A percentile compares a stretch with the other conserved stretches of the same genome.
These are phyloP conservation scores for Neurospora discreta DNA, from an alignment of 495 filamentous ascomycete species.

Conservation along the genomic window DNA sequence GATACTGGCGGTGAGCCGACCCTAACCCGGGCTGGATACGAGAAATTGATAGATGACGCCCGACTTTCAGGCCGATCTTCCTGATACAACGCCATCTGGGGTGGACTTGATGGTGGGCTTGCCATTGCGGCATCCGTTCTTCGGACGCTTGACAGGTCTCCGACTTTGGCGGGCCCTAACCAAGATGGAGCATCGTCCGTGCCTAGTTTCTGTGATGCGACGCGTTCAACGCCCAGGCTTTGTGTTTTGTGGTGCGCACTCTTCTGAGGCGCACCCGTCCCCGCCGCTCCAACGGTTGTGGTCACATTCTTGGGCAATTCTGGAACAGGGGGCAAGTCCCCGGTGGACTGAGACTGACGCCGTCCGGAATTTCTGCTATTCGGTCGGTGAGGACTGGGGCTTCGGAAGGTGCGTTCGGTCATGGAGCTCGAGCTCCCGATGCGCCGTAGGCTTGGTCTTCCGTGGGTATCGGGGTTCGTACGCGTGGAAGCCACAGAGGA, in stretches of 20 bases:
- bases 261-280: conserved; percentile 1
- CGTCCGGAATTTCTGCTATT: conserved; percentile 31
- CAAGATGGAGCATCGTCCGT: conserved; percentile 25
- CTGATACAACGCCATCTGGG: conserved; percentile 7
- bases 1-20: conserved; percentile 25
- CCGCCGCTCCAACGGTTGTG: conserved; percentile 4
- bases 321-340: conserved; percentile 62
- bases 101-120: conserved; percentile 24
- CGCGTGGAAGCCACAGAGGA: conserved; percentile 57
- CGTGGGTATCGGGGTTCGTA: conserved; percentile 32
- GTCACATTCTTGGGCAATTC: conserved; percentile 46
- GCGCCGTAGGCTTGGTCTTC: conserved; percentile 43
- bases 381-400: conserved; percentile 48
- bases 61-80: conserved; percentile 43
- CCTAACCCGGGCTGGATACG: conserved; percentile 48
- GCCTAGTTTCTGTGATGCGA: conserved; percentile 34
- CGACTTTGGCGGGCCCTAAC: conserved; percentile 30
- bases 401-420: conserved; percentile 73
- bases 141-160: conserved; percentile 30
- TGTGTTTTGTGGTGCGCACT: conserved; percentile 13
- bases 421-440: conserved; percentile 67
- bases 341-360: conserved; percentile 8
- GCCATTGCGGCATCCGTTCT: conserved; percentile 32
- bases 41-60: conserved; percentile 70
- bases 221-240: conserved; percentile 24